Percentiles rank a stretch among this genome's conserved stretches.
phyloP scores from a whole-genome alignment of 2,329 filamentous ascomycete genomes.

The Neofusicoccum sp. region DNA sequence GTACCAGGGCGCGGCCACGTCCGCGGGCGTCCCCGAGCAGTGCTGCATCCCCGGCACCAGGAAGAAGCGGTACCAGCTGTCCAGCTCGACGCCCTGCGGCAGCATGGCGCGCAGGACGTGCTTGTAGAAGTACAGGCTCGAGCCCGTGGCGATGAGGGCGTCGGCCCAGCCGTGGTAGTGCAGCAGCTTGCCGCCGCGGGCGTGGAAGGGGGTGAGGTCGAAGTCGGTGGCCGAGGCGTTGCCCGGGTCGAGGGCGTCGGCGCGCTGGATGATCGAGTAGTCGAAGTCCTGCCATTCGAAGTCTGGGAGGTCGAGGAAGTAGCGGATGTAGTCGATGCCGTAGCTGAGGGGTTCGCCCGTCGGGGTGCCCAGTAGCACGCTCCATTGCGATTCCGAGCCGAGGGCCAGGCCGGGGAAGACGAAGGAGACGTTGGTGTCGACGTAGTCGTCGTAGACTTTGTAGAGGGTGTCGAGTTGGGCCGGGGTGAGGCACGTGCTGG shows the following conservation, averaged over 20 bases:
- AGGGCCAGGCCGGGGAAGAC: slow-evolving; percentile 44
- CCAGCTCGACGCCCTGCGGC: slow-evolving; percentile 39
- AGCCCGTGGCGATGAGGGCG: slow-evolving; percentile 52
- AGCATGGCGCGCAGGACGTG: slow-evolving; percentile 43
- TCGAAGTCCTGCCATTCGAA: slow-evolving; percentile 45
- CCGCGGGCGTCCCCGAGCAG: slow-evolving; percentile 40
- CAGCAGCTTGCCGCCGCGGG: slow-evolving; percentile 44
- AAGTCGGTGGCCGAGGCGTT: slow-evolving; percentile 53
- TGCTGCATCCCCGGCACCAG: slow-evolving; percentile 50
- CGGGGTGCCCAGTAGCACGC: slow-evolving; percentile 23
- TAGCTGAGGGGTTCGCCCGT: slow-evolving; percentile 36
- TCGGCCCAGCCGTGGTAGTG: slow-evolving; percentile 50
- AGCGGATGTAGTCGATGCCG: slow-evolving; percentile 43
- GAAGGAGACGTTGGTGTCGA: slow-evolving; percentile 45
- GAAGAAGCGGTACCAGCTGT: slow-evolving; percentile 48
- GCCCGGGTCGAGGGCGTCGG: slow-evolving; percentile 48
- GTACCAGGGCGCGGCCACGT: slow-evolving; percentile 49
- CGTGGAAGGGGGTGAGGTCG: slow-evolving; percentile 51
- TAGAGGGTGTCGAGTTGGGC: slow-evolving; percentile 10
- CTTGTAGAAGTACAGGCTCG: slow-evolving; percentile 56
- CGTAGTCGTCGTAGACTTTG: slow-evolving; percentile 36
- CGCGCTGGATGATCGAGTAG: slow-evolving; percentile 43
- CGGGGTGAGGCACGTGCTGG: slow-evolving; percentile 11
- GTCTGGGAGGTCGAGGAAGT: slow-evolving; percentile 44
- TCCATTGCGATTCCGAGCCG: slow-evolving; percentile 43